Base-by-base conservation (phyloP, 164 flowering plant genomes). In the Kalanchoe fedtschenkoi region DNA sequence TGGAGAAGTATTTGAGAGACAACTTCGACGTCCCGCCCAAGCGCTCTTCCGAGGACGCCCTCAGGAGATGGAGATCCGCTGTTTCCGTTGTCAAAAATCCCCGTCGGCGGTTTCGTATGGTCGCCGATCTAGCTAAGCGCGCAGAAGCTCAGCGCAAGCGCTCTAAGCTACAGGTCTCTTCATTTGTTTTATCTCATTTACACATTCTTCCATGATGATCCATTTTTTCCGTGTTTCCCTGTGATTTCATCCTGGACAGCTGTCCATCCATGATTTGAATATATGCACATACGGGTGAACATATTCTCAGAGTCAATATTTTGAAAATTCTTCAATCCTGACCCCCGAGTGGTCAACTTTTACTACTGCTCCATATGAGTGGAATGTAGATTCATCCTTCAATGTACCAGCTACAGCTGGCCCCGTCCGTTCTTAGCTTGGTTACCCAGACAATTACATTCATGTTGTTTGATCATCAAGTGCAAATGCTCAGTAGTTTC, bases 41-140 rank as follows among this genome's bases (percentile, higher is more conserved):
- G 67, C 68, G 75, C 2, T 70, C 88, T 0, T 83, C 95, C 1
- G 86, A 80, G 53, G 95, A 87, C 29, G 84, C 86, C 9, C 39
- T 75, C n/a, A 56, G 28, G 69, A 28, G 82, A 79, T 87, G 95
- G 91, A 73, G 95, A 77, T 69, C 75, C 0, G 87, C 89, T 0
- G 88, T 80, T 10, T 63, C 78, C 46, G 51, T 85, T 47, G 91
- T 85, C 61, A 87, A 82, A 74, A 87, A 87, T 64, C 91, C 82
- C 1, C 70, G 80, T 6, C 70, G 95, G 1, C 54, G 91, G 55
- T 87, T 87, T 58, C 87, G 91, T 15, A 80, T 80, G 84, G 83
- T 80, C 26, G 88, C 89, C 5, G 85, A 87, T 78, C 88, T 84
- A 34, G 85, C 72, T 28, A 80, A 81, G 59, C 77, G 93, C 2